Conservation (phyloP, 345 rosid genomes). For the Arabidopsis thaliana region DNA sequence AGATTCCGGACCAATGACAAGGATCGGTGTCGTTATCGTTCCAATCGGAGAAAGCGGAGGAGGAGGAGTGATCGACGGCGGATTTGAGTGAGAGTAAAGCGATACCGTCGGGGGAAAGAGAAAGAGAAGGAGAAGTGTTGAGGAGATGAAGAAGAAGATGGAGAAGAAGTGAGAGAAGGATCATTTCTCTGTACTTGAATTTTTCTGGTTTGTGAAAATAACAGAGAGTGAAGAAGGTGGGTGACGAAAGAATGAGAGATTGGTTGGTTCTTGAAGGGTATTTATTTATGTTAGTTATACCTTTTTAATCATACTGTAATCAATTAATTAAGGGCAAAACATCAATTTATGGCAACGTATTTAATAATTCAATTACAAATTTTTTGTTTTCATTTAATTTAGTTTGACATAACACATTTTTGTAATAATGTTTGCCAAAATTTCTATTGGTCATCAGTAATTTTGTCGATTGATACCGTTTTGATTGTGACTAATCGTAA, state of each 20-base stretch:
- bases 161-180: slow-evolving; percentile 34
- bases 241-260: slow-evolving; percentile 11
- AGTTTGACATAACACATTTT: background rate
- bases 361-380: background rate
- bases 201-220: background rate
- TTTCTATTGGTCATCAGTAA: too few relatives aligned
- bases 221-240: slow-evolving; percentile 39
- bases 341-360: background rate
- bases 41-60: slow-evolving; percentile 77
- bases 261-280: slow-evolving; percentile 27
- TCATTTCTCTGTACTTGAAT: slow-evolving; percentile 7
- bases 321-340: background rate
- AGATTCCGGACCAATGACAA: slow-evolving; percentile 85
- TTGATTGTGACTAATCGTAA: too few relatives aligned
- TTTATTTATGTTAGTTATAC: slow-evolving; percentile 42
- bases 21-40: slow-evolving; percentile 77
- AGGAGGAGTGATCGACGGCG: slow-evolving; percentile 62
- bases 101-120: slow-evolving; percentile 89
- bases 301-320: slow-evolving; percentile 32
- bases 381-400: too few relatives aligned
- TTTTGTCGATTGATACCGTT: too few relatives aligned
- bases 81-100: slow-evolving; percentile 89
- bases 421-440: background rate
- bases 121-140: slow-evolving; percentile 24
- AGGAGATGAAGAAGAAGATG: slow-evolving; percentile 38